Evolutionary conservation across 2,329 filamentous ascomycete genomes (phyloP).

Genomic region (Didymella exigua): DNA sequence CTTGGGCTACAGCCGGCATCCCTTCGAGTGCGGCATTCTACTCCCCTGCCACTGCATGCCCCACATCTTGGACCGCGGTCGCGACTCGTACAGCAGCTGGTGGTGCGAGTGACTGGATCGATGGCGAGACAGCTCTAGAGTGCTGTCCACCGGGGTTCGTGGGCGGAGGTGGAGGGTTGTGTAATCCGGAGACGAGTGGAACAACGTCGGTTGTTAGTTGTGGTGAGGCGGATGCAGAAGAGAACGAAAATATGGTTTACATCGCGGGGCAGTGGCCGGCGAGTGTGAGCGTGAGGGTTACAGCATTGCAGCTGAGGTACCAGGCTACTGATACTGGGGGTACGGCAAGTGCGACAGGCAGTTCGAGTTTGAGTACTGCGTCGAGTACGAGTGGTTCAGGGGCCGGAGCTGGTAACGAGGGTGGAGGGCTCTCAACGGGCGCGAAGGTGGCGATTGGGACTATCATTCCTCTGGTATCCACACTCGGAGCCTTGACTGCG

Average conservation of each 20-base stretch:
- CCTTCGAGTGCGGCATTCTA: conserved; percentile 24
- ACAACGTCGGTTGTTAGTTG: conserved; percentile 21
- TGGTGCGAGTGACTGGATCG: conserved; percentile 19
- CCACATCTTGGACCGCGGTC: conserved; percentile 26
- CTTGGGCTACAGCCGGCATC: conserved; percentile 26
- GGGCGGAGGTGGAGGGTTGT: conserved; percentile 18
- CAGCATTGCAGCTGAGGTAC: conserved; percentile 26
- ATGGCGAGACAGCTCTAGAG: conserved; percentile 29
- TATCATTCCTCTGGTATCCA: conserved; percentile 83
- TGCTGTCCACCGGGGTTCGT: conserved; percentile 33
- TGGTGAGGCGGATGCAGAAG: conserved; percentile 31
- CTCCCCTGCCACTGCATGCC: conserved; percentile 33
- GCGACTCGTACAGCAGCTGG: conserved; percentile 24
- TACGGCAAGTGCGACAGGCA: conserved; percentile 3
- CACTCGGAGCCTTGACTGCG: conserved; percentile 48
- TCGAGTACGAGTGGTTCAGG: not conserved
- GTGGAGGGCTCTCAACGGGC: conserved; percentile 60
- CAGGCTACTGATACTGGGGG: conserved; percentile 17
- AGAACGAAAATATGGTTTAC: conserved; percentile 23
- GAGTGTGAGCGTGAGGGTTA: conserved; percentile 16
- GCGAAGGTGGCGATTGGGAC: conserved; percentile 87
- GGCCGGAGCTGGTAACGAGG: conserved; percentile 30
- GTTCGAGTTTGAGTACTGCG: not conserved
- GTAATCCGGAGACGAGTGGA: conserved; percentile 19
- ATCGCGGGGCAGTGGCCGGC: conserved; percentile 20